Base-by-base conservation (phyloP, 306 rosid genomes). In the Betula pendula region DNA sequence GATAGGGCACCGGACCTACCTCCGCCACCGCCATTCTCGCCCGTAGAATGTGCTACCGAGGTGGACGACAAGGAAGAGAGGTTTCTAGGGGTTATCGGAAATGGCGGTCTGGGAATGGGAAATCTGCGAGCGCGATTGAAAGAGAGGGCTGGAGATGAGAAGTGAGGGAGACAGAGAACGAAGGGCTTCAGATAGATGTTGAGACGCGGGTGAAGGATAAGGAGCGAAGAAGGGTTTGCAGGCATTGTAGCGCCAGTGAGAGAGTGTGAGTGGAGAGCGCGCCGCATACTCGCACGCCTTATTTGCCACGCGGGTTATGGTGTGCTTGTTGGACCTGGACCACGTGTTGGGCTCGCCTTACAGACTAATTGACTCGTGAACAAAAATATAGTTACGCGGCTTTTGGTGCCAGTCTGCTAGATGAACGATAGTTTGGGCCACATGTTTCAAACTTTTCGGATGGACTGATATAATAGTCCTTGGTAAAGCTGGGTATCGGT, bases 1-100 rank as follows among this genome's bases (percentile, higher is more conserved):
- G 88, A 74, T 2, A 90, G 70, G 1, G 96, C 98, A 8, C 97
- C 96, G 1, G 91, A 71, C 74, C 97, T 89, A 0, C 88, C 89
- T 5, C 93, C 80, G 43, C 63, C 79, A 27, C 47, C 43, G 17
- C 80, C 84, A 82, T 80, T 77, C 25, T 74, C 92, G 59, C 42
- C 58, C 0, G 80, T 52, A 81, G 91, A 75, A 40, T 86, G 81
- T 5, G 86, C 81, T 11, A 83, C 79, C 2, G 92, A 72, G 43
- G 77, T 70, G 70, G 81, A 80, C 4, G 88, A 81, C 14, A 80
- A 68, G 24, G 93, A 79, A 35, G 88, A 88, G 58, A 67, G 83
- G 70, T 51, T 31, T 67, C 81, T 78, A 45, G 79, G 45, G 47
- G 12, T 74, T 17, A 67, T 4, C 6, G 80, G 5, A 47, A 77